A percentile compares a stretch with the other conserved stretches of the same genome.
phyloP scores from a whole-genome alignment of 2,329 filamentous ascomycete species.

The Apiospora saccharicola region DNA sequence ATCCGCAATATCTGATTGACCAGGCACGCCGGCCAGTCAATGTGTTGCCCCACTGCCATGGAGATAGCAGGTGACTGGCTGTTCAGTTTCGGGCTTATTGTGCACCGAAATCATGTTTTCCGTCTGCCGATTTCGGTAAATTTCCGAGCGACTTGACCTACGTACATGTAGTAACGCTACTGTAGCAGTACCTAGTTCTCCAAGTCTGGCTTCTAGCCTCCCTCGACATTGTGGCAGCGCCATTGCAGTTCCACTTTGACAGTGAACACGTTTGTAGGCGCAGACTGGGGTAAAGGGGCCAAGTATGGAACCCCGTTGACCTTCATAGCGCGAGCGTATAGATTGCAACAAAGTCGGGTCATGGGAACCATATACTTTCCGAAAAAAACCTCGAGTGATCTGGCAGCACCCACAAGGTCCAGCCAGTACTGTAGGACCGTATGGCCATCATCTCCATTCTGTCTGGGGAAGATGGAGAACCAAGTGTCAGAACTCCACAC shows the following conservation, averaged over 20 bases:
- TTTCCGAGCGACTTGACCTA: not conserved
- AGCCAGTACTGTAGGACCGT: not conserved
- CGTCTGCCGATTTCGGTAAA: constrained; percentile 1
- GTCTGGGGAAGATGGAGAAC: constrained; percentile 14
- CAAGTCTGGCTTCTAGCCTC: not conserved
- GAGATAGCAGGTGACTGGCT: not conserved
- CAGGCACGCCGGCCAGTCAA: not conserved
- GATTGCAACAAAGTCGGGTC: not conserved
- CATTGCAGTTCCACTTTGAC: not conserved
- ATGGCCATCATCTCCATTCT: not conserved
- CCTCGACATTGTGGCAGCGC: not conserved
- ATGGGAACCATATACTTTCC: not conserved
- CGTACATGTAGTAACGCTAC: no score
- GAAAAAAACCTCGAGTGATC: not conserved
- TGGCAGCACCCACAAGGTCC: not conserved
- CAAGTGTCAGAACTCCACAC: not conserved
- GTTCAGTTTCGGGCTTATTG: constrained; percentile 5
- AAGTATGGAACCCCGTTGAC: not conserved
- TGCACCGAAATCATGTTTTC: not conserved
- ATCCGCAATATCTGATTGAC: constrained; percentile 1
- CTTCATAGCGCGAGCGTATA: not conserved
- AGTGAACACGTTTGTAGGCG: not conserved
- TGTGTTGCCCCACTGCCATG: not conserved
- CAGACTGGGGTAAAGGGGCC: not conserved
- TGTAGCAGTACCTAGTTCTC: not conserved